These are phyloP conservation scores for Irpex sp. DNA, from an alignment of 1,284 basidiomycete species.

Conservation along the genomic window DNA sequence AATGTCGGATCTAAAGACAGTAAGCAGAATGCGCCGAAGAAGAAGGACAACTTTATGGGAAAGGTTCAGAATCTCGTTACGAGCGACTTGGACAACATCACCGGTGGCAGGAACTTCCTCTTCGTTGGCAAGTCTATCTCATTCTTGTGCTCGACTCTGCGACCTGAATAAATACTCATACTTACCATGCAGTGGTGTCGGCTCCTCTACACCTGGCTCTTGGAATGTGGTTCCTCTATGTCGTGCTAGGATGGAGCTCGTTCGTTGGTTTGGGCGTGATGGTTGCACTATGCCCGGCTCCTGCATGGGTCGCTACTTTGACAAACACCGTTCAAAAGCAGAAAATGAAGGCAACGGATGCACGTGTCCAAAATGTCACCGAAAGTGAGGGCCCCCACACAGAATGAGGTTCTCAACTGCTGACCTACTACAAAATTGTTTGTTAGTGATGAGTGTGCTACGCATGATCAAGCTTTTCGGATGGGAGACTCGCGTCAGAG, in stretches of 20 bases:
- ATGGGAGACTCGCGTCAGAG: slow-evolving; percentile 46
- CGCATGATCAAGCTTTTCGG: slow-evolving; percentile 63
- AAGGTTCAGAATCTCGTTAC: slow-evolving; percentile 42
- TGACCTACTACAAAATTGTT: neutral
- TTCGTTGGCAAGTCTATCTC: slow-evolving; percentile 15
- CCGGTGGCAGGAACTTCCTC: slow-evolving; percentile 28
- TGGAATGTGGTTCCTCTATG: slow-evolving; percentile 40
- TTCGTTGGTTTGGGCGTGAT: slow-evolving; percentile 52
- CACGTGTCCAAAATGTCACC: slow-evolving; percentile 44
- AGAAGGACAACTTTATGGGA: slow-evolving; percentile 36
- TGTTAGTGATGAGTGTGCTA: slow-evolving; percentile 32
- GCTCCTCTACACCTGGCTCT: slow-evolving; percentile 34
- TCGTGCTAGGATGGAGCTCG: slow-evolving; percentile 48
- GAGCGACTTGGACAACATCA: slow-evolving; percentile 28
- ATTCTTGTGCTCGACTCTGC: neutral
- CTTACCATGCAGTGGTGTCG: slow-evolving; percentile 19
- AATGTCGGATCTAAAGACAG: neutral
- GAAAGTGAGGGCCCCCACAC: slow-evolving; percentile 26
- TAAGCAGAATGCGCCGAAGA: slow-evolving; percentile 7
- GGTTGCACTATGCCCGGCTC: slow-evolving; percentile 48
- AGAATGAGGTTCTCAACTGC: neutral
- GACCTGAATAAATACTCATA: neutral
- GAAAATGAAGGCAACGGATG: slow-evolving; percentile 40
- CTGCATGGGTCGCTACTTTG: slow-evolving; percentile 32
- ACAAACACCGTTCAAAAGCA: slow-evolving; percentile 28